A percentile compares a stretch with the other conserved stretches of the same genome.
These are phyloP conservation scores for Phytophthora macrochlamydospora DNA, from an alignment of 352 stramenopile species.

Conservation along the genomic window DNA sequence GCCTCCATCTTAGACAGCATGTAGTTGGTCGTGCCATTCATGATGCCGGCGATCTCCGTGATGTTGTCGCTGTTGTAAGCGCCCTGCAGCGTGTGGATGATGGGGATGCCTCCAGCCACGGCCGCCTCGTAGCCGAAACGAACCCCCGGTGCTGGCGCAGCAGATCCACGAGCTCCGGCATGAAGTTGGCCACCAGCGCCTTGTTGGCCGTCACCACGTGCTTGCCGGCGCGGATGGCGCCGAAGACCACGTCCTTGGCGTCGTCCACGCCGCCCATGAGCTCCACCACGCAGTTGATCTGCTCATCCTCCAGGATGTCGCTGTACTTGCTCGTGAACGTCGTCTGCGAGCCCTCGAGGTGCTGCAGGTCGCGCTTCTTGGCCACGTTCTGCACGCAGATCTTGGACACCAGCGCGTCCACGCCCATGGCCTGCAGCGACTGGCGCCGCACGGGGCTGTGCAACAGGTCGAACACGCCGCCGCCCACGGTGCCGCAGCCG, in stretches of 20 bases:
- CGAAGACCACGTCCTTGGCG: slow-evolving; percentile 94
- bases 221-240: slow-evolving; percentile 90
- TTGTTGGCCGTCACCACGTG: slow-evolving; percentile 98
- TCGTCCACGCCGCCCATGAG: slow-evolving; percentile 96
- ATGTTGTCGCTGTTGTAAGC: slow-evolving; percentile 94
- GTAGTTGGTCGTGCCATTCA: slow-evolving; percentile 99
- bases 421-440: slow-evolving; percentile 62
- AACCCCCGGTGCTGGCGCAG: slow-evolving; percentile 79
- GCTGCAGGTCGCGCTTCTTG: slow-evolving; percentile 74
- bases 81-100: slow-evolving; percentile 95
- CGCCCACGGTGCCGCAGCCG: slow-evolving; percentile 88
- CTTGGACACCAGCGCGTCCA: slow-evolving; percentile 83
- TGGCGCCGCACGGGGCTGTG: slow-evolving; percentile 61
- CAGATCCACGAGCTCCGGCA: slow-evolving; percentile 91
- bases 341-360: slow-evolving; percentile 50
- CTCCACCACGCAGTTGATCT: slow-evolving; percentile 96
- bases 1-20: slow-evolving; percentile 98
- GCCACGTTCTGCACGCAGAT: slow-evolving; percentile 86
- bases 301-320: slow-evolving; percentile 91
- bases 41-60: slow-evolving; percentile 94
- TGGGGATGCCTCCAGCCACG: slow-evolving; percentile 96
- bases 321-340: slow-evolving; percentile 72
- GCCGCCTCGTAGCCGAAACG: slow-evolving; percentile 95
- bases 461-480: slow-evolving; percentile 88
- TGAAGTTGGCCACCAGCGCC: slow-evolving; percentile 93